A percentile compares a stretch with the other conserved stretches of the same genome.
Conservation (phyloP, 805 yeast species). For the Sugiyamaella valdiviana region DNA sequence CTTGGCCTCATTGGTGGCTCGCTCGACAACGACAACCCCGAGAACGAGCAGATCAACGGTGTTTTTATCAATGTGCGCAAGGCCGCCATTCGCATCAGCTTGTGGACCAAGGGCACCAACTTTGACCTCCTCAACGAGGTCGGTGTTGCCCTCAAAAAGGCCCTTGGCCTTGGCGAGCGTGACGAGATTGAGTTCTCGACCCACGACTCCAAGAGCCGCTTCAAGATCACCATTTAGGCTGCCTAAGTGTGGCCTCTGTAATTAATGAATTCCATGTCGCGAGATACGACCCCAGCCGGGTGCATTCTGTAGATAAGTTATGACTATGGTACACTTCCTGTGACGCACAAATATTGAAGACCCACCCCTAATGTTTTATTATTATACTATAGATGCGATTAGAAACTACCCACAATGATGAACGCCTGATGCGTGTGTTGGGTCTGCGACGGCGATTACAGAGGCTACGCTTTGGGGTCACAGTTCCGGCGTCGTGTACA, state of each 20-base stretch:
- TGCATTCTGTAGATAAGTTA: no score
- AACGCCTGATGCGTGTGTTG: no score
- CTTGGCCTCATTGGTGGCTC: conserved; percentile 93
- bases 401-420: no score
- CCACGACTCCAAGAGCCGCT: conserved; percentile 40
- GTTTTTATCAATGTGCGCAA: conserved; percentile 85
- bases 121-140: conserved; percentile 57
- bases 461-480: background rate
- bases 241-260: background rate
- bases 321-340: no score
- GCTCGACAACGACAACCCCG: conserved; percentile 76
- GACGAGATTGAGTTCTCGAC: conserved; percentile 75
- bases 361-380: no score
- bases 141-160: conserved; percentile 83
- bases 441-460: no score
- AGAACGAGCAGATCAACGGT: conserved; percentile 83
- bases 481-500: background rate
- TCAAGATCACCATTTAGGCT: conserved; percentile 17
- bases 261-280: background rate
- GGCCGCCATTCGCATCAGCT: conserved; percentile 73
- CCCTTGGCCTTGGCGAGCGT: conserved; percentile 64
- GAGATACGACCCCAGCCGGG: no score
- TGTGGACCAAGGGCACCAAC: conserved; percentile 86
- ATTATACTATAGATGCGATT: no score
- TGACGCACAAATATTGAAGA: no score